Evolutionary conservation across 2,329 filamentous ascomycete genomes (phyloP).

Genomic region (Claviceps lovelessii): DNA sequence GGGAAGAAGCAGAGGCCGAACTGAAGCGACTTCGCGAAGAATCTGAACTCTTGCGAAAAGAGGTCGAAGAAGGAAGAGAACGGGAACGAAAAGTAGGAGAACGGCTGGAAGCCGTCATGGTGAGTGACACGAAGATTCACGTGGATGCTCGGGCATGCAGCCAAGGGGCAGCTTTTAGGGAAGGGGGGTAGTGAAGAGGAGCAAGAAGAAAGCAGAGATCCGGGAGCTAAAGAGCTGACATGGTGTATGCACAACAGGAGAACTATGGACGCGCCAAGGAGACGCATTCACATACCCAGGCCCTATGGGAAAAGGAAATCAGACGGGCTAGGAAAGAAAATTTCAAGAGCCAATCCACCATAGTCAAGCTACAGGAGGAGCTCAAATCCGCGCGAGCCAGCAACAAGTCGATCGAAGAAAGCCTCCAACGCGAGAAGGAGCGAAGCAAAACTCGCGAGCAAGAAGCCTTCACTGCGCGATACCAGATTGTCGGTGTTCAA

Average conservation of each 20-base stretch:
- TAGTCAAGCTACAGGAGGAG: constrained; percentile 61
- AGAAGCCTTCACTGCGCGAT: constrained; percentile 53
- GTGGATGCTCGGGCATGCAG: not conserved
- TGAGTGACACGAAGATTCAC: constrained; percentile 23
- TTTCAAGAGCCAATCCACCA: constrained; percentile 56
- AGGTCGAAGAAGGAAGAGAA: constrained; percentile 50
- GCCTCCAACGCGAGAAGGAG: constrained; percentile 48
- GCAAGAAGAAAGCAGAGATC: too few species aligned
- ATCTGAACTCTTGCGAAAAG: constrained; percentile 35
- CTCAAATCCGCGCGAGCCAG: constrained; percentile 45
- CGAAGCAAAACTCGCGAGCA: constrained; percentile 49
- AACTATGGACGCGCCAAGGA: constrained; percentile 58
- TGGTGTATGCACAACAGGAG: constrained; percentile 33
- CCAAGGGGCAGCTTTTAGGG: too few species aligned
- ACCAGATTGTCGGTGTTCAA: constrained; percentile 48
- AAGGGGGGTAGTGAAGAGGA: too few species aligned
- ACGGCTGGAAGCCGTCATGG: constrained; percentile 54
- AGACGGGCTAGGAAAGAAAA: constrained; percentile 55
- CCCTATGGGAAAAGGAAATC: constrained; percentile 61
- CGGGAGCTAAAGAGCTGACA: not conserved
- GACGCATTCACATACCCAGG: constrained; percentile 50
- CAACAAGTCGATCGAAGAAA: constrained; percentile 42
- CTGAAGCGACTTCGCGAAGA: constrained; percentile 51
- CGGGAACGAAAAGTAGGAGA: constrained; percentile 53
- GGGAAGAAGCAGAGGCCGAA: constrained; percentile 60